Evolutionary conservation across 129 eudicot species (phyloP).

Genomic region (Dittrichia graveolens): DNA sequence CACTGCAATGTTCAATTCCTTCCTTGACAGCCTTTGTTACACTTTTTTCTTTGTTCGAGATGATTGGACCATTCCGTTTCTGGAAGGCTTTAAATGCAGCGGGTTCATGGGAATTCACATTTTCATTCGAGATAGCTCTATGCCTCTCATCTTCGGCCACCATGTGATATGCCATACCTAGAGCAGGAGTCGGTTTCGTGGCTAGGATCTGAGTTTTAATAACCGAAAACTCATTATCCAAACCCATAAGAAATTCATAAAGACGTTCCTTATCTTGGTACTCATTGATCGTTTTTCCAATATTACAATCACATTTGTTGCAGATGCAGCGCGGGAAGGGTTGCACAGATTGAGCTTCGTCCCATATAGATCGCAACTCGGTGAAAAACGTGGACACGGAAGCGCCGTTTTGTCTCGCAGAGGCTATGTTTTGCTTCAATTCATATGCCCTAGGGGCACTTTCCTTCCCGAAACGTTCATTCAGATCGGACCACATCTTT

Average conservation of each 20-base stretch:
- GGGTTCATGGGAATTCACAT: not conserved
- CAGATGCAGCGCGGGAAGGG: not conserved
- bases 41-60: not conserved
- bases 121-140: not conserved
- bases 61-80: not conserved
- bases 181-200: not conserved
- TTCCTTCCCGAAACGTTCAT: not conserved
- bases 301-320: not conserved
- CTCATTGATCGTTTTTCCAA: not conserved
- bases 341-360: no score
- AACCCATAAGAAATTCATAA: not conserved
- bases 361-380: not conserved
- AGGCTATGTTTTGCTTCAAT: not conserved
- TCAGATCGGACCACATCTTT: no score
- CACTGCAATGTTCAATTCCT: not conserved
- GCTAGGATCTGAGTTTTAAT: not conserved
- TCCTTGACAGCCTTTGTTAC: not conserved
- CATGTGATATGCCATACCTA: not conserved
- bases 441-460: not conserved
- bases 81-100: not conserved
- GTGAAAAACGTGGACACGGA: not conserved
- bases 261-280: not conserved
- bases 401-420: not conserved
- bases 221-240: not conserved
- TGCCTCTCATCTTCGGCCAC: not conserved